A percentile compares a stretch with the other conserved stretches of the same genome.
These are phyloP conservation scores for Tolypocladium sp. DNA, from an alignment of 2,329 filamentous ascomycete species.

Conservation along the genomic window DNA sequence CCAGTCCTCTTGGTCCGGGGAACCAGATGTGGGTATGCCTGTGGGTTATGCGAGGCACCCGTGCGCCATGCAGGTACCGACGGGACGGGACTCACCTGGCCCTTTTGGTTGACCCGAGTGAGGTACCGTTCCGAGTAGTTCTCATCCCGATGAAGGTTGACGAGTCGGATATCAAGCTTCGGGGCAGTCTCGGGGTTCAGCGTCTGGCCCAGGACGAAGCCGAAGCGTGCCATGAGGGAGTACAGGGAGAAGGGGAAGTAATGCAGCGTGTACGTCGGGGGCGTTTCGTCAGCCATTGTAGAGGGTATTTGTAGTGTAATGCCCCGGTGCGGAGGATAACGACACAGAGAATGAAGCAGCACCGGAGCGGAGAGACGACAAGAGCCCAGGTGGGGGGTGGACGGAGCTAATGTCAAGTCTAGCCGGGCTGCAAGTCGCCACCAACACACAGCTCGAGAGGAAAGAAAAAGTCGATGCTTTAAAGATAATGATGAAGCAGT, in stretches of 20 bases:
- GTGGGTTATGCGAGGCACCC: background rate
- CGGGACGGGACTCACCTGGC: conserved; percentile 14
- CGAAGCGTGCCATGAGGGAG: conserved; percentile 20
- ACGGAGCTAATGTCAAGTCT: background rate
- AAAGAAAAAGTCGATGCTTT: background rate
- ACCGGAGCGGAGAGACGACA: background rate
- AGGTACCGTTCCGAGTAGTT: conserved; percentile 18
- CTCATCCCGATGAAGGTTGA: conserved; percentile 15
- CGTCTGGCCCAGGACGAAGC: conserved; percentile 13
- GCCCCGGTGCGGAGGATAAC: background rate
- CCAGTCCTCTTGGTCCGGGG: background rate
- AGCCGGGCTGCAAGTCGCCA: background rate
- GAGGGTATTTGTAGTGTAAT: background rate
- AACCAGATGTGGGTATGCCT: background rate
- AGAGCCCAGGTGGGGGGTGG: background rate
- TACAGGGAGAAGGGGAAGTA: conserved; percentile 21
- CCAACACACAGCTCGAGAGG: background rate
- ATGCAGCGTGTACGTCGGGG: conserved; percentile 15
- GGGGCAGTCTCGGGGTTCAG: conserved; percentile 15
- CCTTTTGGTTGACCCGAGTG: conserved; percentile 15
- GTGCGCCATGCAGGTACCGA: background rate
- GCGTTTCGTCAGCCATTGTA: conserved; percentile 4
- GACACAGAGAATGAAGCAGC: background rate
- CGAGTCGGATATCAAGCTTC: conserved; percentile 12
- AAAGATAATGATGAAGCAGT: background rate